phyloP scores from a whole-genome alignment of 208 protist genomes.

The Leishmania lainsoni region DNA sequence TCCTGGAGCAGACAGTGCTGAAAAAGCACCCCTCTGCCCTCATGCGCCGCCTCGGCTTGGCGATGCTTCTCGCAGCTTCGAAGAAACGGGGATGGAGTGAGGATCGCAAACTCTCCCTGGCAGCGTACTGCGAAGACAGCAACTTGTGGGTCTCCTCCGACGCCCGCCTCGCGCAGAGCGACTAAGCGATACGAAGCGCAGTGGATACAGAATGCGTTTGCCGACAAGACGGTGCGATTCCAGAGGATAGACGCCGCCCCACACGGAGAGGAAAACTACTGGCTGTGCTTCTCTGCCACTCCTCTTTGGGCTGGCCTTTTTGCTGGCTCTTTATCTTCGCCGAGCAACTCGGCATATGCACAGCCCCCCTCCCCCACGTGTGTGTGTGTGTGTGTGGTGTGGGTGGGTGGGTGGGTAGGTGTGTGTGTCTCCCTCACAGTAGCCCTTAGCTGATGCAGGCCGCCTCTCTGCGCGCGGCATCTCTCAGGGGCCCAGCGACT shows the following conservation, averaged over 20 bases:
- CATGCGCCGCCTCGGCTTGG: conserved; percentile 31
- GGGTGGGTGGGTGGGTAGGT: too few relatives aligned
- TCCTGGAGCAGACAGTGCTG: conserved; percentile 13
- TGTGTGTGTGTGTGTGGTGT: background rate
- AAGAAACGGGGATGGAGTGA: conserved; percentile 16
- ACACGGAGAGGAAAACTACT: background rate
- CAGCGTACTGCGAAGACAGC: conserved; percentile 10
- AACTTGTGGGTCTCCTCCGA: conserved; percentile 33
- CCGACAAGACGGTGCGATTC: background rate
- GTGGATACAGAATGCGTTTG: background rate
- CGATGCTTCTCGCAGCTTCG: conserved; percentile 2
- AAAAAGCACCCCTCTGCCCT: conserved; percentile 5
- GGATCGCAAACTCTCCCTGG: background rate
- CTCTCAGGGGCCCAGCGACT: background rate
- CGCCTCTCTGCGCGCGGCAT: background rate
- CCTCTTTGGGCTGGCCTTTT: background rate
- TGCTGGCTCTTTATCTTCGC: background rate
- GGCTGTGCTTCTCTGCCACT: background rate
- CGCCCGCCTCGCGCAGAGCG: background rate
- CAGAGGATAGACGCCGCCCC: background rate
- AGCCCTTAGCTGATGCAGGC: background rate
- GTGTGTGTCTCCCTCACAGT: background rate
- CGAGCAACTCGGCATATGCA: background rate
- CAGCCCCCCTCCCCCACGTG: background rate
- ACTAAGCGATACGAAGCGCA: background rate